A percentile compares a stretch with the other conserved stretches of the same genome.
These are phyloP conservation scores for Peronospora destructor DNA, from an alignment of 352 stramenopile genomes.

Conservation along the genomic window DNA sequence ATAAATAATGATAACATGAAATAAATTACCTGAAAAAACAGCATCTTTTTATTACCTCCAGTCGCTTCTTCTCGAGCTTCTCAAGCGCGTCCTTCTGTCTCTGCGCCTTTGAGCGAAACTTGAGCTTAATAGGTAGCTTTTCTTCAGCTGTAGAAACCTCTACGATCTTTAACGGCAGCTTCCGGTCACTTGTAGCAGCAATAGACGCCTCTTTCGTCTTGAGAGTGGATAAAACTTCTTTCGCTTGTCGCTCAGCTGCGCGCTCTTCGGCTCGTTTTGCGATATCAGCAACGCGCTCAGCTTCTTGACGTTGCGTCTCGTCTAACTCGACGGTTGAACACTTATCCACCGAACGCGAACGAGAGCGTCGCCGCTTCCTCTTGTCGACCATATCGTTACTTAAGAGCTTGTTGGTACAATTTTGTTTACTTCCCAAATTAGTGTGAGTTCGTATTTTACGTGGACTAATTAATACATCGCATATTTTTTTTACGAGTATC, in stretches of 20 bases:
- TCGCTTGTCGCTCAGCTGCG: constrained; percentile 29
- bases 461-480: too few species aligned
- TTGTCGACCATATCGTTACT: constrained; percentile 17
- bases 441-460: too few species aligned
- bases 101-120: constrained; percentile 78
- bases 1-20: constrained; percentile 7
- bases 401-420: not conserved
- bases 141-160: constrained; percentile 1
- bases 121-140: constrained; percentile 30
- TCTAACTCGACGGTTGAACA: constrained; percentile 11
- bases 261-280: constrained; percentile 65
- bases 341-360: constrained; percentile 26
- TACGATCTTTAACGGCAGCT: constrained; percentile 34
- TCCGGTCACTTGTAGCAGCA: constrained; percentile 17
- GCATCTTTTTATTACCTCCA: constrained; percentile 26
- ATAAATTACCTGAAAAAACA: not conserved
- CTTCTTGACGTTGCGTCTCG: constrained; percentile 45
- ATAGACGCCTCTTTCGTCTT: constrained; percentile 3
- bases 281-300: constrained; percentile 66
- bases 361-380: constrained; percentile 40
- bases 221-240: not conserved
- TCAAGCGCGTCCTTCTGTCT: constrained; percentile 67
- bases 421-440: not conserved
- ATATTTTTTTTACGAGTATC: too few species aligned
- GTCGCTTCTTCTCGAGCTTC: constrained; percentile 62